Evolutionary conservation across 2,329 filamentous ascomycete genomes (phyloP).

Genomic region (Aureobasidium sp.): DNA sequence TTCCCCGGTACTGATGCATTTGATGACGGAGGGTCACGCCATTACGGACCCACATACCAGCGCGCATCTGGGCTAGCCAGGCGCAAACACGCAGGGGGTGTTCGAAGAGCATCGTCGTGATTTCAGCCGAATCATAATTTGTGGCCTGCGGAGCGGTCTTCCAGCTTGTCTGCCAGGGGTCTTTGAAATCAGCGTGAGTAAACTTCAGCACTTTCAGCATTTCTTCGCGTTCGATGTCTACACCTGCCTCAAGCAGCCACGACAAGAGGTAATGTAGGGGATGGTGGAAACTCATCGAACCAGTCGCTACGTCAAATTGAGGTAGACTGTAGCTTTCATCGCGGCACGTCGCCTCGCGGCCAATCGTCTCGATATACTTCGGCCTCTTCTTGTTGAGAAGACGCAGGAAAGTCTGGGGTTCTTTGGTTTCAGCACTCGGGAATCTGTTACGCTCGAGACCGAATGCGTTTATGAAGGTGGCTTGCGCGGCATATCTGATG

Average conservation of each 20-base stretch:
- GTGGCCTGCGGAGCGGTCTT: background rate
- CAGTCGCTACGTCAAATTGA: constrained; percentile 78
- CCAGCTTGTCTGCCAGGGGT: constrained; percentile 23
- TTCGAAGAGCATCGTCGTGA: constrained; percentile 60
- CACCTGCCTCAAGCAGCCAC: constrained; percentile 87
- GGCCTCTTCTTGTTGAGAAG: constrained; percentile 35
- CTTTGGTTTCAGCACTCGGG: constrained; percentile 77
- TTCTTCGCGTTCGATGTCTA: constrained; percentile 59
- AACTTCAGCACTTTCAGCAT: constrained; percentile 64
- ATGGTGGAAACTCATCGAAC: constrained; percentile 95
- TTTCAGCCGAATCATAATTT: constrained; percentile 10
- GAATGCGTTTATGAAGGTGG: constrained; percentile 80
- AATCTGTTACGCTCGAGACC: constrained; percentile 85
- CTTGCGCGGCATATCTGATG: constrained; percentile 67
- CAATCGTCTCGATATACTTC: constrained; percentile 22
- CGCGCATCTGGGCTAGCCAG: constrained; percentile 97
- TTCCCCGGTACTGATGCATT: constrained; percentile 84
- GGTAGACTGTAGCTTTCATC: constrained; percentile 53
- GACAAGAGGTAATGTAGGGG: constrained; percentile 92
- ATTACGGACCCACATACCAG: constrained; percentile 97
- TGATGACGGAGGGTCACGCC: constrained; percentile 93
- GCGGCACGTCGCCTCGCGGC: constrained; percentile 5
- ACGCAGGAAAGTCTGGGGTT: constrained; percentile 71
- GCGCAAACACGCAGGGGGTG: constrained; percentile 88
- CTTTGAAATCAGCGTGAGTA: constrained; percentile 59